Conservation (phyloP, 257 asterid genomes). For the Solanum virginianum region DNA sequence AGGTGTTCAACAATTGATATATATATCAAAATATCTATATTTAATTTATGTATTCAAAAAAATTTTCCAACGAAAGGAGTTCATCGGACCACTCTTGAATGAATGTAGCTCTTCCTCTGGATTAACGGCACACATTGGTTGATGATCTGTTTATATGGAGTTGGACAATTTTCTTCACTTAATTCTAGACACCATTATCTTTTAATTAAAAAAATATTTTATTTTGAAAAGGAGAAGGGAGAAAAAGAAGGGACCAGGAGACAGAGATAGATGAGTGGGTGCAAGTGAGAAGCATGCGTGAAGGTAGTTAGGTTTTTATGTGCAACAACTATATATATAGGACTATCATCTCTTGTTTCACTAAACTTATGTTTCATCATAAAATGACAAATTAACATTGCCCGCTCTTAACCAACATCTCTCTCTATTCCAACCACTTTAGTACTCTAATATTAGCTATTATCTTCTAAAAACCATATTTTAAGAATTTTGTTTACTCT, state of each 20-base stretch:
- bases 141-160: no score
- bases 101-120: no score
- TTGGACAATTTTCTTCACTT: no score
- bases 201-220: no score
- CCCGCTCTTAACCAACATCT: background rate
- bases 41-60: no score
- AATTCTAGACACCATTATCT: no score
- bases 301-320: background rate
- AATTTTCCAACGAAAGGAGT: accelerated
- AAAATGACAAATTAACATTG: background rate
- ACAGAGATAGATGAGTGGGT: background rate
- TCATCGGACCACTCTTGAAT: no score
- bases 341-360: background rate
- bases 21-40: no score
- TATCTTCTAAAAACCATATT: background rate
- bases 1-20: no score
- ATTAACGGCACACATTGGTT: no score
- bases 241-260: background rate
- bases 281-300: background rate
- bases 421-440: background rate
- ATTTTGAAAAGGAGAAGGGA: background rate
- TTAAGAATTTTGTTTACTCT: background rate
- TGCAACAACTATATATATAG: background rate
- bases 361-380: background rate
- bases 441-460: background rate